Evolutionary conservation across 2,329 filamentous ascomycete genomes (phyloP), one percentile per base, ranked within the genome.

Genomic region (Penicillium sp.): DNA sequence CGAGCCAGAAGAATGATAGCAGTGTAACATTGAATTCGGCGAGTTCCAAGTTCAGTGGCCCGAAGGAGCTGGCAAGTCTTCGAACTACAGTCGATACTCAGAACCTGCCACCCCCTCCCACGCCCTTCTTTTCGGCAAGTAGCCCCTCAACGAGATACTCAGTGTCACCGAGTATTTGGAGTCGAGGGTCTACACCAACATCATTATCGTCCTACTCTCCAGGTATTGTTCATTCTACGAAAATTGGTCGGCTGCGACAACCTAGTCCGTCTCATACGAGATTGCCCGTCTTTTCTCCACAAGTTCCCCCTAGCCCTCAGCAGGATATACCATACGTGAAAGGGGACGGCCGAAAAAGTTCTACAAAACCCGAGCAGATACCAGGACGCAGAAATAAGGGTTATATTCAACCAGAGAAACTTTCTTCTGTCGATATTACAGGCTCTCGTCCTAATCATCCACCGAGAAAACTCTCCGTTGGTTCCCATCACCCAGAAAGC

Each of bases 401-500:
- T 24, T 47, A 21, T 31, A 47, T 46, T 27, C 31, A 44, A 24
- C 52, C 47, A 2, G 6, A 13, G 11, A 55, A 46, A 16, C 9
- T 43, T 14, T 18, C 48, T 10, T 31, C 52, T 2, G 27, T 44
- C n/a, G 43, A 39, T 18, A 34, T 50, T 10, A 47, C 14, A 34
- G 60, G 57, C 6, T 64, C 72, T n/a, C 80, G 84, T 10, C 83
- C 82, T 10, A 89, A 81, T 52, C 85, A 86, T 10, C 84, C 85
- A 3, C 82, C 83, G 2, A 81, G 85, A 42, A 86, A 83, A 62
- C 84, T 84, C 10, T 87, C 85, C 0, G 80, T 85, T 39, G 83
- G 83, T 45, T 80, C 82, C 56, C 77, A 64, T 60, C 67, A 56
- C 60, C 63, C 36, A 61, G 72, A 54, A 24, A 34, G 62, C n/a